Base-by-base conservation (phyloP, 2,329 filamentous ascomycete species). In the Torrubiellomyces zombiae region DNA sequence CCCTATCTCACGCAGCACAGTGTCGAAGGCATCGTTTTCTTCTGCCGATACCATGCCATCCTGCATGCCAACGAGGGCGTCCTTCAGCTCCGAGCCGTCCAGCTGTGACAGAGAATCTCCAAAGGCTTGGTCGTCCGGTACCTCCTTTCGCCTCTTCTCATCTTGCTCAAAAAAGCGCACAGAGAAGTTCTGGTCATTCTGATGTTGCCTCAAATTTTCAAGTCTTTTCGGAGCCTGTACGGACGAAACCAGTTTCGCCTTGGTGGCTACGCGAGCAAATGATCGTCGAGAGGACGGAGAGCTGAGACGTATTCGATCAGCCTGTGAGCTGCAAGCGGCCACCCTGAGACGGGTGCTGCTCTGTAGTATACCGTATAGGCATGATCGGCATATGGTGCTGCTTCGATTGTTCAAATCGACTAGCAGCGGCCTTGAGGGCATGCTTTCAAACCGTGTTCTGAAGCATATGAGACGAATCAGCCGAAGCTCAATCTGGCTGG, bases 131-230 rank as follows among this genome's bases (percentile, higher is more conserved):
- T 53, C 43, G 29, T 46, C 37, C 7, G 36, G 33, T 11, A 65
- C 40, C 32, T 52, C 49, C 10, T 42, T 50, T 9, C 58, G 35
- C 6, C 38, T 36, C 16, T 42, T 34, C 3, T 47, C 45, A 9
- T 50, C 49, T 37, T 65, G 55, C 27, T 67, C 59, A 31, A 62
- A 67, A 37, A 53, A 64, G 7, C 53, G 50, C 8, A 64, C 48
- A 3, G 46, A 43, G 18, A 44, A 47, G 10, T 39, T 31, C 5
- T 32, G 26, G n/a, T 25, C 29, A 9, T 37, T 33, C 8, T 33
- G 33, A 1, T 35, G 23, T 13, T 32, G 31, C 14, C 37, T 37
- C 14, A 49, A 27, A 3, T 38, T 36, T 19, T 37, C 33, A 9
- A 48, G n/a, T n/a, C n/a, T n/a, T n/a, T n/a, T n/a, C n/a, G n/a